Base-by-base conservation (phyloP, 495 filamentous ascomycete genomes). In the Staphylotrichum tortipilum region DNA sequence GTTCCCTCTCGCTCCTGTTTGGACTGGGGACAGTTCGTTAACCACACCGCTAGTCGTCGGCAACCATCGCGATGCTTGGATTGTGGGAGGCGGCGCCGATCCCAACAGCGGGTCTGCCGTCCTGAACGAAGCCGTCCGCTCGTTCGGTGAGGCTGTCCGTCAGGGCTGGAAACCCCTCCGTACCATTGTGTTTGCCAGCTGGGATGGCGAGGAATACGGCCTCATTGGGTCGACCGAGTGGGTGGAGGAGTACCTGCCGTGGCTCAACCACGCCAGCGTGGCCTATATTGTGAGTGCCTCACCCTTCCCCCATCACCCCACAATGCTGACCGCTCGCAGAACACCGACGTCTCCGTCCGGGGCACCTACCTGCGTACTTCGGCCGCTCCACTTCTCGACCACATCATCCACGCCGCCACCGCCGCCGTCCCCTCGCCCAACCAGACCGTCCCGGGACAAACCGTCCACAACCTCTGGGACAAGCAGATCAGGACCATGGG, bases 151-250 rank as follows among this genome's bases (percentile, higher is more conserved):
- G 47, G 80, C 95, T 30, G 65, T 83, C n/a, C 73, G 72, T 19
- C 78, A 78, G 23, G 91, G 90, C 9, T 98, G 92, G 92, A 84
- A 85, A 44, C 92, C 92, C 11, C 70, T 90, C 1, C 84, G 92
- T 11, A 95, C 88, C 6, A 89, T 98, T 54, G 83, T 92, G 51
- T 95, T 97, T 64, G 87, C 85, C 21, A 91, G 84, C 57, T 97
- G 92, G 92, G 92, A 98, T 60, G 92, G 82, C 24, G 86, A 88
- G 60, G 89, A 94, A 63, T 97, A 95, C 60, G 94, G 94, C 53
- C 68, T 94, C 12, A 79, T 96, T 44, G 92, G 92, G 11, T 89
- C 85, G 9, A 97, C 94, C 2, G 94, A 98, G 67, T 89, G 89
- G 71, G 92, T 98, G 7, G 92, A 98, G 65, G 92, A 98, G 56